phyloP scores from a whole-genome alignment of 345 rosid genomes.

The Salix exigua region DNA sequence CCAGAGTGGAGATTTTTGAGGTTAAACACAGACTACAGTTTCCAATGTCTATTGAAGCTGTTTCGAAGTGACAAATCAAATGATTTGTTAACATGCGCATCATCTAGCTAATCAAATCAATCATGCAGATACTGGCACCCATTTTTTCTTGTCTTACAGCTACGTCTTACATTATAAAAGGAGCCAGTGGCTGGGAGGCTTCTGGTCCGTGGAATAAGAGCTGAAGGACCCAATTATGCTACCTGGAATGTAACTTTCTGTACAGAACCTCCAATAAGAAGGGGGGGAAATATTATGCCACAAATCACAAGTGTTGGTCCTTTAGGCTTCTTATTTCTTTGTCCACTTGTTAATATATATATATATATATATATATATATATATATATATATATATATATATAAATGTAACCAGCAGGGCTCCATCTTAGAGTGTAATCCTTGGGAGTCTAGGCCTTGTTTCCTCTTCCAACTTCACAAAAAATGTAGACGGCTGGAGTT shows the following conservation, averaged over 20 bases:
- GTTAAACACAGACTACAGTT: neutral
- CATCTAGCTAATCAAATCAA: neutral
- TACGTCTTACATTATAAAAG: neutral
- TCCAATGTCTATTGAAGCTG: neutral
- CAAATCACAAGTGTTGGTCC: neutral
- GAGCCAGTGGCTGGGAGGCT: neutral
- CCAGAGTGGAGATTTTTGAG: neutral
- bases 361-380: too few relatives aligned
- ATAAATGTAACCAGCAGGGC: too few relatives aligned
- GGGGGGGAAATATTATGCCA: neutral
- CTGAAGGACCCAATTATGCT: neutral
- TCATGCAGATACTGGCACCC: neutral
- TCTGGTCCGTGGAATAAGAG: slow-evolving; percentile 17
- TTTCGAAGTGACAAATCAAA: neutral
- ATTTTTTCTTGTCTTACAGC: neutral
- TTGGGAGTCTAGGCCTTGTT: too few relatives aligned
- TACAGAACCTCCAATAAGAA: slow-evolving; percentile 17
- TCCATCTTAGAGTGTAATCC: too few relatives aligned
- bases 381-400: neutral
- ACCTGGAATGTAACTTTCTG: slow-evolving; percentile 13
- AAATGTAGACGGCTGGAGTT: too few relatives aligned
- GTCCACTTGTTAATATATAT: neutral
- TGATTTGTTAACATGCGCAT: neutral
- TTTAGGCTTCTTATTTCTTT: neutral
- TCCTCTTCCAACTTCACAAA: too few relatives aligned